phyloP scores from a whole-genome alignment of 108 stramenopile genomes.

The Cyclotella atomus region DNA sequence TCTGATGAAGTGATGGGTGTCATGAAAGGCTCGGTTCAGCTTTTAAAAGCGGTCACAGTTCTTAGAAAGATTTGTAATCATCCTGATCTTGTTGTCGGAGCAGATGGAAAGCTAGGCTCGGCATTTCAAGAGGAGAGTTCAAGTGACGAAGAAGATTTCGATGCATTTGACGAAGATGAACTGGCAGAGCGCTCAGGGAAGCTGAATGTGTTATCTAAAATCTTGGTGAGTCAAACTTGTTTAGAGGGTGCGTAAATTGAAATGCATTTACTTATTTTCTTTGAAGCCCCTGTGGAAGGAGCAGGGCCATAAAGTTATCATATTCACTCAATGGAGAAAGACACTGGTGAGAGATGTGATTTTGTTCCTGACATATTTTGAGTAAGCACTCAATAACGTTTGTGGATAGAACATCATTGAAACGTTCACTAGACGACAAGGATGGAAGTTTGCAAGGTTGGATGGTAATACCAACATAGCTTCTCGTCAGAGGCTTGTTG shows the following conservation, averaged over 20 bases:
- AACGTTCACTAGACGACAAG: conserved; percentile 61
- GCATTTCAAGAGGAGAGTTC: conserved; percentile 53
- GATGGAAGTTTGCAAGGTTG: conserved; percentile 88
- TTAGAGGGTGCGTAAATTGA: neutral
- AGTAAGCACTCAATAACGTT: neutral
- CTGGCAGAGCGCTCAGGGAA: conserved; percentile 90
- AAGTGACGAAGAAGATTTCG: conserved; percentile 37
- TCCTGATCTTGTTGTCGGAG: conserved; percentile 84
- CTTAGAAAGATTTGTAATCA: conserved; percentile 98
- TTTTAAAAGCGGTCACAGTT: conserved; percentile 88
- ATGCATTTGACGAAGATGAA: conserved; percentile 49
- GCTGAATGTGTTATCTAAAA: conserved; percentile 90
- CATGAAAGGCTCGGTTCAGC: conserved; percentile 59
- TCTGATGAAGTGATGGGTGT: conserved; percentile 74
- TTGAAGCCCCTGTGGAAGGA: conserved; percentile 85
- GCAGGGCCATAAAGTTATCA: conserved; percentile 94
- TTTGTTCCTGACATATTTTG: neutral
- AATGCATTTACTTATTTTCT: neutral
- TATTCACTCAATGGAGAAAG: conserved; percentile 94
- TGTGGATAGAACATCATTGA: conserved; percentile 78
- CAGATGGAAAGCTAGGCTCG: conserved; percentile 44
- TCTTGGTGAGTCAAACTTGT: conserved; percentile 49
- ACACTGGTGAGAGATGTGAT: conserved; percentile 71
- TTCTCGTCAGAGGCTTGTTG: conserved; percentile 86
- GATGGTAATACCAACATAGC: conserved; percentile 96